Percentiles rank a stretch among this genome's conserved stretches.
These are phyloP conservation scores for Penicillium antarcticum DNA, from an alignment of 495 filamentous ascomycete species.

Conservation along the genomic window DNA sequence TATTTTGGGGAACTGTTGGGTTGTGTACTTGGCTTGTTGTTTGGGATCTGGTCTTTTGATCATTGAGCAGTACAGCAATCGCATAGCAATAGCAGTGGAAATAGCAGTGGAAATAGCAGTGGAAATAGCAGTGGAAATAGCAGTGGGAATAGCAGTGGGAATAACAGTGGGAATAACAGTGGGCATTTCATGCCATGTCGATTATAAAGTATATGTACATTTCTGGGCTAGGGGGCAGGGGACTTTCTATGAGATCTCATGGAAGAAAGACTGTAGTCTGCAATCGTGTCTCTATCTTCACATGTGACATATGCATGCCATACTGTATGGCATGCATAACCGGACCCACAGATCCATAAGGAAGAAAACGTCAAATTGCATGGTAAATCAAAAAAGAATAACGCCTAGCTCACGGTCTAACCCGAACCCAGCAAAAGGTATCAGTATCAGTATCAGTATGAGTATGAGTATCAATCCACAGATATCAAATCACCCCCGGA, in stretches of 20 bases:
- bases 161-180: too few species aligned
- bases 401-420: not conserved
- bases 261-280: too few species aligned
- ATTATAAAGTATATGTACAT: too few species aligned
- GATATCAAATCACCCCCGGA: slow-evolving; percentile 55
- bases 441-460: not conserved
- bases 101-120: too few species aligned
- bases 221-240: too few species aligned
- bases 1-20: slow-evolving; percentile 83
- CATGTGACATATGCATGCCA: slow-evolving; percentile 10
- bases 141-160: too few species aligned
- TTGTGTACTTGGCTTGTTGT: slow-evolving; percentile 78
- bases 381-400: too few species aligned
- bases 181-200: too few species aligned
- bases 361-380: not conserved
- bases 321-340: not conserved
- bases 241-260: too few species aligned
- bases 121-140: too few species aligned
- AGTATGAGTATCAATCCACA: not conserved
- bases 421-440: not conserved
- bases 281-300: not conserved
- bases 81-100: too few species aligned
- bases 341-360: not conserved
- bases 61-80: not conserved
- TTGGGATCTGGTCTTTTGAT: slow-evolving; percentile 90